A percentile compares a stretch with the other conserved stretches of the same genome.
These are phyloP conservation scores for Strigomonas culicis DNA, from an alignment of 208 protist genomes.

Conservation along the genomic window DNA sequence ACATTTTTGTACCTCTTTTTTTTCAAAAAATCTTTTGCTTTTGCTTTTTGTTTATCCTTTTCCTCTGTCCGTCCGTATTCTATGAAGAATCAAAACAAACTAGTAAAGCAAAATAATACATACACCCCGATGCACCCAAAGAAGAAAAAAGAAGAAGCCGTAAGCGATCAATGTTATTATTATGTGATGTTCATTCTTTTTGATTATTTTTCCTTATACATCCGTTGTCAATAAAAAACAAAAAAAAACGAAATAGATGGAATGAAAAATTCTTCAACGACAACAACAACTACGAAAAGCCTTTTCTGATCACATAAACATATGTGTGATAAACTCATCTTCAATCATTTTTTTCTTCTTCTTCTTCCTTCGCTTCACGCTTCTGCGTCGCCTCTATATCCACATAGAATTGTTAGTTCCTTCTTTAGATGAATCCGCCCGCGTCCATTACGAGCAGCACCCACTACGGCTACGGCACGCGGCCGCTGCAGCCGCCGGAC, in stretches of 20 bases:
- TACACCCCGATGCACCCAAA: not conserved
- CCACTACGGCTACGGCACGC: too few relatives aligned
- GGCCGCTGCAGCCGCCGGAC: constrained; percentile 1
- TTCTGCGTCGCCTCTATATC: too few relatives aligned
- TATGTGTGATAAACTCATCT: not conserved
- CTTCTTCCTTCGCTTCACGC: not conserved
- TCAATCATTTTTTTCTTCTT: not conserved
- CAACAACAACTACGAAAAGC: not conserved
- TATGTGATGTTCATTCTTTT: too few relatives aligned
- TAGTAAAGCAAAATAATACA: constrained; percentile 8
- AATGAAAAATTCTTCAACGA: too few relatives aligned
- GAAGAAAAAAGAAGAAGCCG: not conserved
- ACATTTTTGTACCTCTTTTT: not conserved
- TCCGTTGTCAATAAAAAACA: too few relatives aligned
- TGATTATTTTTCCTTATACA: constrained; percentile 3
- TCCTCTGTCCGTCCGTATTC: not conserved
- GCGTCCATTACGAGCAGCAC: too few relatives aligned
- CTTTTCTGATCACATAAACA: not conserved
- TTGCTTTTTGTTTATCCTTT: not conserved
- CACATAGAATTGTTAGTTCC: too few relatives aligned
- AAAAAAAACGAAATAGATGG: too few relatives aligned
- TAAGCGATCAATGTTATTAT: too few relatives aligned
- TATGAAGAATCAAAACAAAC: not conserved
- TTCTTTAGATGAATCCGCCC: too few relatives aligned
- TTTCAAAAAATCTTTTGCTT: not conserved